Percentiles rank a stretch among this genome's conserved stretches.
Conservation (phyloP, 345 rosid genomes). For the Eucalyptus erythrocorys region DNA sequence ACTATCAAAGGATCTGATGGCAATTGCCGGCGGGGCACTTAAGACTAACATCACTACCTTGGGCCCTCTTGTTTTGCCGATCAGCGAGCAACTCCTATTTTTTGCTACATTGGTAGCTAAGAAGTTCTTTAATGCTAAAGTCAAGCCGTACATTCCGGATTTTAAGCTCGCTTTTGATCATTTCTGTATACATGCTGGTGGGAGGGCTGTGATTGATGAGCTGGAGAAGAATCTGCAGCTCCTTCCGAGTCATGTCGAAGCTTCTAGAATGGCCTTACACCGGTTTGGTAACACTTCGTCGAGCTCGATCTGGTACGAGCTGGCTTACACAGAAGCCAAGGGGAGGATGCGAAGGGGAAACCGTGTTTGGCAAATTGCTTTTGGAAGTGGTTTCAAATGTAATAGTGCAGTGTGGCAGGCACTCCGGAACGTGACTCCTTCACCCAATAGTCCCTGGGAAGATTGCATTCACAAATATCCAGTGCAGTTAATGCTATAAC, state of each 20-base stretch:
- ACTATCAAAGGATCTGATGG: constrained; percentile 83
- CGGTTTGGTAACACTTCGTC: constrained; percentile 91
- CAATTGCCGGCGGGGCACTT: constrained; percentile 81
- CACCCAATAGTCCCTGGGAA: constrained; percentile 57
- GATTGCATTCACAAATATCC: constrained; percentile 69
- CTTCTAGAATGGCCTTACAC: constrained; percentile 83
- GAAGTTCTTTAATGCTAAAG: constrained; percentile 42
- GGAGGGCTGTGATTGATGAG: constrained; percentile 90
- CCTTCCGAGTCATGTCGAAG: constrained; percentile 51
- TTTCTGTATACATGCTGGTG: constrained; percentile 89
- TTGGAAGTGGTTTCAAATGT: constrained; percentile 89
- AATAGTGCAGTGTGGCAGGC: constrained; percentile 88
- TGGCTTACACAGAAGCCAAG: constrained; percentile 76
- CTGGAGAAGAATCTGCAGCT: constrained; percentile 94
- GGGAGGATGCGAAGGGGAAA: constrained; percentile 77
- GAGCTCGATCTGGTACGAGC: constrained; percentile 86
- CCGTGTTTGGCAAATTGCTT: constrained; percentile 88
- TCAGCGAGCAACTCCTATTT: constrained; percentile 85
- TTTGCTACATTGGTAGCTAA: constrained; percentile 56
- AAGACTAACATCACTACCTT: constrained; percentile 78
- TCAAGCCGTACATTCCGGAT: constrained; percentile 87
- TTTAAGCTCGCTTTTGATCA: constrained; percentile 90
- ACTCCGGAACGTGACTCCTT: constrained; percentile 36
- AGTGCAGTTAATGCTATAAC: constrained; percentile 26
- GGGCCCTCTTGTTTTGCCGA: constrained; percentile 88